Percentiles rank a stretch among this genome's conserved stretches.
These are phyloP conservation scores for Clavispora carvajalis DNA, from an alignment of 805 yeast species.

Conservation along the genomic window DNA sequence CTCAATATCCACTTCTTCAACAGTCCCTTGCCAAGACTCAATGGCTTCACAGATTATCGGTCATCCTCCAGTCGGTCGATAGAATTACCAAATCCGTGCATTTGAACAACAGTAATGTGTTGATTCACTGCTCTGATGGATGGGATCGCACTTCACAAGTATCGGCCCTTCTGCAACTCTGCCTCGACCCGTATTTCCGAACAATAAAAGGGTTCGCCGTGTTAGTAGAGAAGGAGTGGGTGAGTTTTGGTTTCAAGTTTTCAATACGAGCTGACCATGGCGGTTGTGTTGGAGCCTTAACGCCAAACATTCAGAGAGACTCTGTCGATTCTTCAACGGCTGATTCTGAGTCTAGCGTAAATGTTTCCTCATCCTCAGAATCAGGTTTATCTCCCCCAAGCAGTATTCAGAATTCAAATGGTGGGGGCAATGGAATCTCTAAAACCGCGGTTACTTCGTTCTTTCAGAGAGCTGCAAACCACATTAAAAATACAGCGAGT, in stretches of 20 bases:
- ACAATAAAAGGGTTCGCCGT: constrained; percentile 84
- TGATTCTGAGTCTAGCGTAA: constrained; percentile 6
- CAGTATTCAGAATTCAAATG: background rate
- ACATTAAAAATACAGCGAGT: constrained; percentile 34
- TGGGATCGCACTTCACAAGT: constrained; percentile 97
- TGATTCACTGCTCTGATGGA: constrained; percentile 96
- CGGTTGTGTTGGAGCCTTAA: constrained; percentile 39
- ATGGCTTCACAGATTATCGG: constrained; percentile 73
- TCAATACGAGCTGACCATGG: constrained; percentile 79
- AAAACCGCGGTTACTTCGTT: constrained; percentile 32
- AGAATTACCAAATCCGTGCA: constrained; percentile 77
- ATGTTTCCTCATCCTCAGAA: background rate
- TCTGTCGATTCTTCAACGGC: constrained; percentile 2
- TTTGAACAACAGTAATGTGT: constrained; percentile 72
- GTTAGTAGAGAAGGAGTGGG: constrained; percentile 91
- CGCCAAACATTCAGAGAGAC: constrained; percentile 14
- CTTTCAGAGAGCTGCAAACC: constrained; percentile 34
- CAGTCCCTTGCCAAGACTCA: constrained; percentile 57
- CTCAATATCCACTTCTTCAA: constrained; percentile 29
- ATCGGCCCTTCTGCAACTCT: constrained; percentile 74
- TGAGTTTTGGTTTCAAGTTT: constrained; percentile 89
- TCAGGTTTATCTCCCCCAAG: background rate
- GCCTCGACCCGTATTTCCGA: constrained; percentile 86
- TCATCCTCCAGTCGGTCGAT: constrained; percentile 70
- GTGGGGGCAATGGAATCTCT: constrained; percentile 2